These are phyloP conservation scores for Pyrenochaeta sp. DNA, from an alignment of 2,329 filamentous ascomycete species.

Conservation along the genomic window DNA sequence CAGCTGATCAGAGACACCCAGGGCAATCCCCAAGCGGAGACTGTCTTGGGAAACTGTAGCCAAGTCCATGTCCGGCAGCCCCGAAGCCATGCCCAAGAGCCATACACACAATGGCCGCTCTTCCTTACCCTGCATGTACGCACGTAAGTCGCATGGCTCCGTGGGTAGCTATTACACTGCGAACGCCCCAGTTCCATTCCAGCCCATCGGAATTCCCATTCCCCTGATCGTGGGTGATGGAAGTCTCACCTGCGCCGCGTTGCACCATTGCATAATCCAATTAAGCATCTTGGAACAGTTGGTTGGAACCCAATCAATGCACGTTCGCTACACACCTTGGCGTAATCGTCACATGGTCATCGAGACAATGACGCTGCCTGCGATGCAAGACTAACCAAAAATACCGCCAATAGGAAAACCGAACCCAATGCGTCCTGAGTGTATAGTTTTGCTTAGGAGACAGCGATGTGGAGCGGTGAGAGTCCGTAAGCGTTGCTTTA, in stretches of 20 bases:
- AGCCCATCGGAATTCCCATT: background rate
- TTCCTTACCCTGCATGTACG: no score
- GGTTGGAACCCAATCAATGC: background rate
- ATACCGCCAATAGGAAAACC: background rate
- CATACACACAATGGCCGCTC: no score
- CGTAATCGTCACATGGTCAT: background rate
- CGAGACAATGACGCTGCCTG: background rate
- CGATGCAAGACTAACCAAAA: constrained; percentile 2
- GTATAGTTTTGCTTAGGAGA: background rate
- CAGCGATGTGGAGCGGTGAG: background rate
- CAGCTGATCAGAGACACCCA: no score
- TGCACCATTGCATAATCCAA: background rate
- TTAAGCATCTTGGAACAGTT: background rate
- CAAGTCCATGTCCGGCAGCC: no score
- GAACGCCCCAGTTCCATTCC: background rate
- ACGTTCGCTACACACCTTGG: constrained; percentile 2
- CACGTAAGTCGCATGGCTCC: background rate
- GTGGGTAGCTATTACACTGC: background rate
- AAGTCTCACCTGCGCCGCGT: background rate
- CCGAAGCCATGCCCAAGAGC: no score
- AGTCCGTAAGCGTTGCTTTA: background rate
- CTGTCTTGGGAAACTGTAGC: no score
- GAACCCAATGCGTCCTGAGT: background rate
- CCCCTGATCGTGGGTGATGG: background rate
- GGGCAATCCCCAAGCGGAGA: no score